phyloP scores from a whole-genome alignment of 768 basidiomycete genomes.

The Tylopilus plumbeoviolaceoides region DNA sequence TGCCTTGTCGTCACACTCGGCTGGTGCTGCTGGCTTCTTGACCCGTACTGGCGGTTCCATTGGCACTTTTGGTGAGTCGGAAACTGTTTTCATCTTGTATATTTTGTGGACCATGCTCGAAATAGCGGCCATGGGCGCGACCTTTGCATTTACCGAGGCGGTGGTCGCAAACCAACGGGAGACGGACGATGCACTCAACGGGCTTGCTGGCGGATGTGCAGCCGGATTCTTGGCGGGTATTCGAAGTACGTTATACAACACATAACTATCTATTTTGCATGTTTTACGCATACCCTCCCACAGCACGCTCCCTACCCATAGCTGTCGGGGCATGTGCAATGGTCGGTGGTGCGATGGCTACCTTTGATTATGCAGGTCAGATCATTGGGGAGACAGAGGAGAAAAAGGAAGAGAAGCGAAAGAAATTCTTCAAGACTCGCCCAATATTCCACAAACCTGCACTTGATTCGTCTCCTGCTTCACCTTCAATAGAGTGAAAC shows the following conservation, averaged over 20 bases:
- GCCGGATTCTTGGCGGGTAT: slow-evolving; percentile 90
- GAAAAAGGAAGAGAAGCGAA: slow-evolving; percentile 63
- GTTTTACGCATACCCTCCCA: slow-evolving; percentile 10
- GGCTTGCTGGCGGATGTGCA: slow-evolving; percentile 84
- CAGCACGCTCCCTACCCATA: slow-evolving; percentile 81
- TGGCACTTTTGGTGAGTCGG: slow-evolving; percentile 78
- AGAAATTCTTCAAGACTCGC: slow-evolving; percentile 78
- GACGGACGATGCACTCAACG: slow-evolving; percentile 77
- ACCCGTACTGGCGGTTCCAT: slow-evolving; percentile 87
- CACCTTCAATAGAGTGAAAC: slow-evolving; percentile 19
- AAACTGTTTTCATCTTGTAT: background rate
- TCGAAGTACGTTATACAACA: slow-evolving; percentile 48
- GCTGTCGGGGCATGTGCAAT: slow-evolving; percentile 76
- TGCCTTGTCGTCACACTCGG: slow-evolving; percentile 70
- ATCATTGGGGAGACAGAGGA: slow-evolving; percentile 45
- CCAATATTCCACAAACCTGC: slow-evolving; percentile 35
- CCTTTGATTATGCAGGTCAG: slow-evolving; percentile 75
- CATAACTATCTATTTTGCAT: background rate
- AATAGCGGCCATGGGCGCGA: slow-evolving; percentile 83
- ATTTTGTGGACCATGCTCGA: slow-evolving; percentile 7
- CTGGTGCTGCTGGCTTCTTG: slow-evolving; percentile 81
- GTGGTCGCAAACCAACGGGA: slow-evolving; percentile 76
- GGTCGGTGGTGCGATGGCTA: slow-evolving; percentile 76
- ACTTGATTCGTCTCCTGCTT: slow-evolving; percentile 12
- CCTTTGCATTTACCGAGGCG: slow-evolving; percentile 81